Conservation (phyloP, 2,329 filamentous ascomycete species). For the Torrubiellomyces zombiae region DNA sequence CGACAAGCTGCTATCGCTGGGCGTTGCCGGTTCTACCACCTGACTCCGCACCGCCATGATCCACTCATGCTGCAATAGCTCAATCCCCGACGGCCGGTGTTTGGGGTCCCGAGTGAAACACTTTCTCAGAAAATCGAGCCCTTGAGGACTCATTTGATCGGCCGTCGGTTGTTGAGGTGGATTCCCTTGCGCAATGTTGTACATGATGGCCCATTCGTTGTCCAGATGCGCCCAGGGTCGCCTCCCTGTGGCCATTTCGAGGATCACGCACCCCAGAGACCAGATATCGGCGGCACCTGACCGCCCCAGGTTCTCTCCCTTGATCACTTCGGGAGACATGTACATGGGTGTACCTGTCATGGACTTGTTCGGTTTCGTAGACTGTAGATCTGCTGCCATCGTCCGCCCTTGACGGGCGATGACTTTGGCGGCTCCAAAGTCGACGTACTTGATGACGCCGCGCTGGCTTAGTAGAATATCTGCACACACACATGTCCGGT, state of each 20-base stretch:
- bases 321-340: constrained; percentile 98
- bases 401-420: constrained; percentile 90
- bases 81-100: constrained; percentile 64
- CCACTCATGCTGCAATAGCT: constrained; percentile 91
- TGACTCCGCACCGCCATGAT: constrained; percentile 49
- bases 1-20: constrained; percentile 36
- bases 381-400: constrained; percentile 43
- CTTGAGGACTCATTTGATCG: constrained; percentile 71
- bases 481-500: constrained; percentile 17
- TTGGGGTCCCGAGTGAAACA: constrained; percentile 79
- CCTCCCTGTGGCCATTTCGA: constrained; percentile 93
- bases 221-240: constrained; percentile 91
- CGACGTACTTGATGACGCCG: constrained; percentile 97
- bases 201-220: constrained; percentile 99
- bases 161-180: constrained; percentile 66
- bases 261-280: constrained; percentile 90
- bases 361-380: constrained; percentile 58
- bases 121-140: constrained; percentile 72
- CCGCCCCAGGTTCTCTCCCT: constrained; percentile 64
- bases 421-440: constrained; percentile 94
- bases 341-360: constrained; percentile 99
- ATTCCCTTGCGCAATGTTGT: constrained; percentile 96
- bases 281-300: constrained; percentile 86
- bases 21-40: constrained; percentile 47
- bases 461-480: constrained; percentile 95